Conservation (phyloP, 345 rosid species). For the Syzygium oleosum region DNA sequence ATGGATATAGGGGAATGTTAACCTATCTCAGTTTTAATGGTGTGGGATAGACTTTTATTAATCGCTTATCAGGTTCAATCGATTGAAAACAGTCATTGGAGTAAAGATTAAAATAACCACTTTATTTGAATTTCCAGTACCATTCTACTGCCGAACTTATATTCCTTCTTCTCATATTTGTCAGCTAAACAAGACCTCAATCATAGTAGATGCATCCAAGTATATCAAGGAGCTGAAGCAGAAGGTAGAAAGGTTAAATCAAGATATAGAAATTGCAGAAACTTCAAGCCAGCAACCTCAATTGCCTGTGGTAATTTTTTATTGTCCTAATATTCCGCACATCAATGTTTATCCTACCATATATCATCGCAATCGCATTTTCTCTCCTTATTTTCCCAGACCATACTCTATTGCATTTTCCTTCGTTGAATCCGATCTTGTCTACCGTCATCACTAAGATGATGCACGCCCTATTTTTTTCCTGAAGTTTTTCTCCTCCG, state of each 20-base stretch:
- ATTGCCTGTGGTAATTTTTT: conserved; percentile 28
- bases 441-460: background rate
- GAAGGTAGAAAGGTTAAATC: conserved; percentile 58
- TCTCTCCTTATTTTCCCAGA: background rate
- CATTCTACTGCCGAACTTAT: background rate
- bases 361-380: background rate
- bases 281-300: conserved; percentile 23
- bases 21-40: background rate
- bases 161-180: background rate
- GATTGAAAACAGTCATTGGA: background rate
- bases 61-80: background rate
- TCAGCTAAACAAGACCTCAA: conserved; percentile 57
- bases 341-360: background rate
- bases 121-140: background rate
- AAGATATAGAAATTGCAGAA: conserved; percentile 31
- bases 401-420: background rate
- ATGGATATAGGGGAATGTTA: background rate
- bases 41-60: background rate
- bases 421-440: background rate
- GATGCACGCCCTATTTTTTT: background rate
- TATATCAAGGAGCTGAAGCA: conserved; percentile 70
- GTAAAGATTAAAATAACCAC: background rate
- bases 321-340: background rate
- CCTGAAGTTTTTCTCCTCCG: background rate
- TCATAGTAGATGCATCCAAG: conserved; percentile 74